Base-by-base conservation (phyloP, 129 eudicot genomes). In the Artemisia tridentata region DNA sequence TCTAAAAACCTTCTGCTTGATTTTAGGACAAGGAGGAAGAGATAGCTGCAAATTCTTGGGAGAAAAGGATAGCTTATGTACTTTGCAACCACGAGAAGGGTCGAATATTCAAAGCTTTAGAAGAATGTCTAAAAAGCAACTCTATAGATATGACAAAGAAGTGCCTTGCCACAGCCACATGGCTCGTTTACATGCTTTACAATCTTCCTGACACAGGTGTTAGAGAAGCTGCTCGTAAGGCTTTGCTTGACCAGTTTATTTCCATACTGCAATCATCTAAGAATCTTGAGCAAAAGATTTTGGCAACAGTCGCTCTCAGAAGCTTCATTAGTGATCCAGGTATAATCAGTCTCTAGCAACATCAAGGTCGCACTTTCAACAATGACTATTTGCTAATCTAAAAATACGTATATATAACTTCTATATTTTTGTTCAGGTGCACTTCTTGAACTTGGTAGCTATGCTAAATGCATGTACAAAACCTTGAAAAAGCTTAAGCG, bases 161-260 rank as follows among this genome's bases (percentile, higher is more conserved):
- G 53, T 74, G 89, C 65, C 92, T 86, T 69, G 74, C 82, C 18
- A 78, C 68, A 1, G 73, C 89, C 71, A 89, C 96, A 2, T 89
- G 96, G 96, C 96, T 89, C 29, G 73, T 86, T n/a, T 66, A 86
- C 83, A 86, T 84, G 92, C 91, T 89, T 46, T 86, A 83, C 62
- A 69, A 69, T 49, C 75, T 84, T 73, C 89, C 92, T 0, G 92
- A 89, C 67, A 86, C 86, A 14, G 88, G 96, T 2, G 56, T 78
- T 41, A 86, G 96, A 78, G 96, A 84, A 11, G 63, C 72, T 63
- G 92, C 92, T 51, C 81, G 96, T 1, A 86, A 70, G 72, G 56
- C 80, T 38, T 76, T 89, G 82, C 89, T 86, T n/a, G 86, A 86
- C 29, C 91, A 86, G 65, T 86, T 74, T 34, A 78, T 89, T 41